A percentile compares a stretch with the other conserved stretches of the same genome.
Evolutionary conservation across 2,329 filamentous ascomycete genomes (phyloP).

Genomic region (Lanzia echinophila): DNA sequence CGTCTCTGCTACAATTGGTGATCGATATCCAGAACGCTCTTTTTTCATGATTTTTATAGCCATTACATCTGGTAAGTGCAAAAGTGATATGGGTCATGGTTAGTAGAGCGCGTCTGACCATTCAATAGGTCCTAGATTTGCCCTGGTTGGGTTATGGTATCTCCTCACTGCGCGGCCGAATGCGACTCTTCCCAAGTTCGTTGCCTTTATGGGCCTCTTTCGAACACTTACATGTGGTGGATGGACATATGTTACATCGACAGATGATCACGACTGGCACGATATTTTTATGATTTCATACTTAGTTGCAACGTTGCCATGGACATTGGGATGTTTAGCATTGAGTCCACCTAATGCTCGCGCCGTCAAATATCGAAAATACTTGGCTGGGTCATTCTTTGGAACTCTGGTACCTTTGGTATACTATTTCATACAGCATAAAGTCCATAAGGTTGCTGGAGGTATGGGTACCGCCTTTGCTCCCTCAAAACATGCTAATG

Average conservation of each 20-base stretch:
- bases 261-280: constrained; percentile 97
- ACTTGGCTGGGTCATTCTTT: constrained; percentile 78
- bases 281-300: constrained; percentile 99
- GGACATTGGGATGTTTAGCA: constrained; percentile 85
- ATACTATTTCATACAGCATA: constrained; percentile 98
- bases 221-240: constrained; percentile 91
- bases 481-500: neutral
- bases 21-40: constrained; percentile 92
- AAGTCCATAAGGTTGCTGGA: constrained; percentile 87
- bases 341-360: constrained; percentile 78
- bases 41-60: constrained; percentile 98
- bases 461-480: constrained; percentile 49
- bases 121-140: constrained; percentile 76
- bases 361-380: constrained; percentile 84
- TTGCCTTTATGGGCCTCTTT: constrained; percentile 74
- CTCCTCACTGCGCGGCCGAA: constrained; percentile 74
- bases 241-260: constrained; percentile 98
- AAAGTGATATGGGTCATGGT: neutral
- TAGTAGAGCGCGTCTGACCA: constrained; percentile 13
- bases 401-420: constrained; percentile 82
- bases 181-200: constrained; percentile 69
- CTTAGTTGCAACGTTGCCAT: constrained; percentile 85
- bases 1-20: constrained; percentile 93
- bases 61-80: constrained; percentile 69
- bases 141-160: constrained; percentile 87